Evolutionary conservation across 306 rosid genomes (phyloP), one percentile per base, ranked within the genome.

Genomic region (Cicer bijugum): DNA sequence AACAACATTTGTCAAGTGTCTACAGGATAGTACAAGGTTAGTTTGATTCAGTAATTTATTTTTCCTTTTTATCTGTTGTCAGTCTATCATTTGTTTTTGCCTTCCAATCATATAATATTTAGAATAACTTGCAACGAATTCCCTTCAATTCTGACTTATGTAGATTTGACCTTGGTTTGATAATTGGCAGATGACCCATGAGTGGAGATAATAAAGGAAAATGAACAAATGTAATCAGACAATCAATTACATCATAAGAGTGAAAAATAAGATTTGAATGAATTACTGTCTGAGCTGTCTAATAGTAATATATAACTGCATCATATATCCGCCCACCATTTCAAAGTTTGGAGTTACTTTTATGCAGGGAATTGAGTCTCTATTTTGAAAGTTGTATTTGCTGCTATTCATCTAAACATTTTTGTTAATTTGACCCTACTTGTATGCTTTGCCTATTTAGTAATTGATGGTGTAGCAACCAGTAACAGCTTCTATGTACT

Each of bases 1-100:
- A 88, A 94, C 99, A 45, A 94, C 97, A 67, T 94, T 94, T 85
- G 96, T 94, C 33, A 94, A 94, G 84, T 91, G 99, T 68, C 86
- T 91, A 66, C 99, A 91, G 81, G 99, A 94, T 81, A 86, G 78
- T 81, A 92, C 97, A 37, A 92, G 97, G 97, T 89, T 80, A 47
- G 87, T 72, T 43, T 76, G 46, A 46, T 11, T 47, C 51, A 17
- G 9, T 58, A 20, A 44, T 45, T n/a, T 19, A 19, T 15, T 45
- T 50, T 46, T 37, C 37, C 20, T 8, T 11, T 4, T 74, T 48
- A 16, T 74, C 23, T 12, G 17, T 42, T 56, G 12, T 12, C 45
- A 12, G 62, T 42, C 60, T 64, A 12, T 16, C 37, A 14, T 50
- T 72, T 69, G 40, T 16, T 44, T 81, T 69, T 67, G 61, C 2